phyloP scores from a whole-genome alignment of 345 rosid genomes.

The Combretum micranthum region DNA sequence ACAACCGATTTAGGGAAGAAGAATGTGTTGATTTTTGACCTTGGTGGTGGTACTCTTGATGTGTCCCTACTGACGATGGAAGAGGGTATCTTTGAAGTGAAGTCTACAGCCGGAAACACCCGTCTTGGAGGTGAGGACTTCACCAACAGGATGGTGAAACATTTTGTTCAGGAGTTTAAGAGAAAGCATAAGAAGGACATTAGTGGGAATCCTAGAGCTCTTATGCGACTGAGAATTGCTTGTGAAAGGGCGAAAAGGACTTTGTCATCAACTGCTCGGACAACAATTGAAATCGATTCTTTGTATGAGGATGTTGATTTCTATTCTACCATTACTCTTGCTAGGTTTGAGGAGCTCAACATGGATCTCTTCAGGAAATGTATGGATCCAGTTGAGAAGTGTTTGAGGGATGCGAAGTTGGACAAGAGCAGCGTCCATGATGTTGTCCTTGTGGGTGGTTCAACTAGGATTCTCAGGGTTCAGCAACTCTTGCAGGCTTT shows the following conservation, averaged over 20 bases:
- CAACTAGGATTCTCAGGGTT: constrained; percentile 53
- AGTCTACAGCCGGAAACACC: constrained; percentile 22
- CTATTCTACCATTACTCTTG: constrained; percentile 37
- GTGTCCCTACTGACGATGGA: constrained; percentile 22
- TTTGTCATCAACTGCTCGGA: constrained; percentile 43
- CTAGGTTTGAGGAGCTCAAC: constrained; percentile 41
- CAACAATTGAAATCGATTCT: constrained; percentile 44
- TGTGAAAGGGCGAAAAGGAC: constrained; percentile 50
- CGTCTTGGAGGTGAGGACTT: constrained; percentile 28
- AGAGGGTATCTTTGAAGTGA: constrained; percentile 27
- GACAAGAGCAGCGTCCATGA: constrained; percentile 40
- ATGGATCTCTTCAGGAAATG: constrained; percentile 49
- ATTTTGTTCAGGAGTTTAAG: constrained; percentile 40
- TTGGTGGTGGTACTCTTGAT: constrained; percentile 16
- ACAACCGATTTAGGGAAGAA: constrained; percentile 5
- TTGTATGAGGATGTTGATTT: constrained; percentile 36
- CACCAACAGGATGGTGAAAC: constrained; percentile 33
- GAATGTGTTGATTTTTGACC: constrained; percentile 23
- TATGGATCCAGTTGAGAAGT: constrained; percentile 48
- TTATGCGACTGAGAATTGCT: constrained; percentile 38
- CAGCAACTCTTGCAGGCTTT: constrained; percentile 37
- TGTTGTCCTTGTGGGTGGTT: constrained; percentile 51
- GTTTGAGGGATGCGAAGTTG: constrained; percentile 47
- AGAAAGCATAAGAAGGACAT: constrained; percentile 38
- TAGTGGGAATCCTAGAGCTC: constrained; percentile 30